Evolutionary conservation across 768 basidiomycete species (phyloP).

Genomic region (Boletus pseudo-olivaceus): DNA sequence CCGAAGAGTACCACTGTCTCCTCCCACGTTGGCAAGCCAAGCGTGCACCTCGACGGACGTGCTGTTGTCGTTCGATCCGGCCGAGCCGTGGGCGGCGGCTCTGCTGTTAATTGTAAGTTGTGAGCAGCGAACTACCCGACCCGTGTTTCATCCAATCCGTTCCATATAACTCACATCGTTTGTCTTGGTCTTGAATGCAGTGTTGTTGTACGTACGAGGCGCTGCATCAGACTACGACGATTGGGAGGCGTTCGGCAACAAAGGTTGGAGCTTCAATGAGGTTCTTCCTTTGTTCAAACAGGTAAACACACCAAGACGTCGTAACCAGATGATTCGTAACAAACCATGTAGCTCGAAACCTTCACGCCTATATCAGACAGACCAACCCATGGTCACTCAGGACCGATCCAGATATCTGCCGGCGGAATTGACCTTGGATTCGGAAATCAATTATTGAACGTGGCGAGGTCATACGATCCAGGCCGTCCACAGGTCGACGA

Average conservation of each 20-base stretch:
- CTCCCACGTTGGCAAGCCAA: slow-evolving; percentile 36
- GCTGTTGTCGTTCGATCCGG: slow-evolving; percentile 42
- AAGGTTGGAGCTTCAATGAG: slow-evolving; percentile 58
- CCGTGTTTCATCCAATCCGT: neutral
- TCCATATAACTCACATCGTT: no score
- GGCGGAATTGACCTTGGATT: neutral
- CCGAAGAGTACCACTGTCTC: slow-evolving; percentile 42
- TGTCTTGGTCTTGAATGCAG: slow-evolving; percentile 7
- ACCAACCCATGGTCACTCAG: slow-evolving; percentile 36
- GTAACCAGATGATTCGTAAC: slow-evolving; percentile 29
- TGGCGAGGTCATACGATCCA: slow-evolving; percentile 47
- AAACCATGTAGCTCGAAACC: slow-evolving; percentile 43
- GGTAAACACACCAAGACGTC: slow-evolving; percentile 28
- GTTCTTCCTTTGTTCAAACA: slow-evolving; percentile 58
- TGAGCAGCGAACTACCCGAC: no score
- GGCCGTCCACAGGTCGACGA: slow-evolving; percentile 44
- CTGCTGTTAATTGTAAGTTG: slow-evolving; percentile 53
- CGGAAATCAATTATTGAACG: slow-evolving; percentile 44
- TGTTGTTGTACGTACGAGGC: slow-evolving; percentile 55
- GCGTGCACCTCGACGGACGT: slow-evolving; percentile 45
- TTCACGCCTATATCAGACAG: slow-evolving; percentile 32
- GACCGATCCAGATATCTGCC: slow-evolving; percentile 28
- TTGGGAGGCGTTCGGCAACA: slow-evolving; percentile 50
- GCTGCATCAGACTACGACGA: slow-evolving; percentile 64
- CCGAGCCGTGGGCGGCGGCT: slow-evolving; percentile 59